Evolutionary conservation across 345 rosid genomes (phyloP).

Genomic region (Euphorbia tirucalli): DNA sequence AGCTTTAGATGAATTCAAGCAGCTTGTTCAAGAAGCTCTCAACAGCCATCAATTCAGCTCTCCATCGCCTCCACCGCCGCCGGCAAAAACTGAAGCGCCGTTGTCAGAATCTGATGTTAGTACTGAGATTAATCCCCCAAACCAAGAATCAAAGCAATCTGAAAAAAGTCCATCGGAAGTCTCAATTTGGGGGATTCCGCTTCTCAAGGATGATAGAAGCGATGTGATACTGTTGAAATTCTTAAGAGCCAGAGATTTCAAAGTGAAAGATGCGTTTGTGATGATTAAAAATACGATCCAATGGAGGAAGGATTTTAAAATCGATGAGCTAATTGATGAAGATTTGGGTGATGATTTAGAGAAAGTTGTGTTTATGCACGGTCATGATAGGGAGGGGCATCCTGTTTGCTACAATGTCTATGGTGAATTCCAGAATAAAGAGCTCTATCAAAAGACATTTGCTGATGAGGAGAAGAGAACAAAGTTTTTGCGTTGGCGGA

Average conservation of each 20-base stretch:
- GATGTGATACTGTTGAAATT: conserved; percentile 74
- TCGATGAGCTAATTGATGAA: conserved; percentile 61
- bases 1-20: conserved; percentile 57
- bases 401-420: conserved; percentile 86
- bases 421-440: conserved; percentile 91
- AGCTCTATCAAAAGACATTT: conserved; percentile 66
- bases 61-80: conserved; percentile 27
- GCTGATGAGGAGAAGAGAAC: conserved; percentile 68
- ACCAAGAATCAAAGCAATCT: conserved; percentile 17
- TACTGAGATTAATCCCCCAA: conserved; percentile 28
- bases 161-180: conserved; percentile 33
- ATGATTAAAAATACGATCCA: conserved; percentile 71
- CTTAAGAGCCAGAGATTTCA: conserved; percentile 83
- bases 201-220: conserved; percentile 64
- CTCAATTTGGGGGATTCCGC: conserved; percentile 72
- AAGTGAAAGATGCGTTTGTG: conserved; percentile 58
- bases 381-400: conserved; percentile 76
- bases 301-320: conserved; percentile 71
- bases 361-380: conserved; percentile 86
- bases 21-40: conserved; percentile 55
- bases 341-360: conserved; percentile 80
- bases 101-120: conserved; percentile 24
- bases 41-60: conserved; percentile 48
- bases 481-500: conserved; percentile 74
- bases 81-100: conserved; percentile 18